Percentiles rank a stretch among this genome's conserved stretches.
These are phyloP conservation scores for Saururus chinensis DNA, from an alignment of 164 flowering plant species.

Conservation along the genomic window DNA sequence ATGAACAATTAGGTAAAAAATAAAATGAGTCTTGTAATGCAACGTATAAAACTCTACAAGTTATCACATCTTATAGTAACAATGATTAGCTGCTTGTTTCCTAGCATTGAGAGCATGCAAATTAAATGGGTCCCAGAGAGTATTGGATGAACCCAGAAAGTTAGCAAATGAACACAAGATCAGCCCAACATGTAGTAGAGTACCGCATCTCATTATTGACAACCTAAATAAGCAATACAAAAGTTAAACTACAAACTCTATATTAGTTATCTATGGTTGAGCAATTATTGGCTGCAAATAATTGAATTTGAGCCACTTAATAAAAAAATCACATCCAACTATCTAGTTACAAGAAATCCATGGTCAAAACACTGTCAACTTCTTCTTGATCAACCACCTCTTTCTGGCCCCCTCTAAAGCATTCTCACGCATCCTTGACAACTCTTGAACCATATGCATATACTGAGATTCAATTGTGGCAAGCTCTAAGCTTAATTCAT, in stretches of 20 bases:
- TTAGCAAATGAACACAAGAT: no score
- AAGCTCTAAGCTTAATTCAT: conserved; percentile 47
- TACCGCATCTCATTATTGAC: no score
- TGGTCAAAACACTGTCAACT: conserved; percentile 16
- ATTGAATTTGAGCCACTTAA: background rate
- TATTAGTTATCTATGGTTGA: background rate
- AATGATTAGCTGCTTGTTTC: no score
- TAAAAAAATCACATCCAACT: background rate
- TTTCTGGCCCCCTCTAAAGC: conserved; percentile 46
- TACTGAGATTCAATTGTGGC: conserved; percentile 50
- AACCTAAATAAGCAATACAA: no score
- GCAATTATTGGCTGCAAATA: background rate
- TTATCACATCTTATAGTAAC: no score
- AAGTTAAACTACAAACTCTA: no score
- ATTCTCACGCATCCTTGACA: conserved; percentile 41
- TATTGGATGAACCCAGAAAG: no score
- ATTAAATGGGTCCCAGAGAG: no score
- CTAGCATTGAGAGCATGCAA: background rate
- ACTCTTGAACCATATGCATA: conserved; percentile 39
- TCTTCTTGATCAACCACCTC: conserved; percentile 45
- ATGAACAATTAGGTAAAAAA: no score
- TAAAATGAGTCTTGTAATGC: no score
- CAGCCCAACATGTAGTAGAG: no score
- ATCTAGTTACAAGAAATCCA: background rate
- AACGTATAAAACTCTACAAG: no score